Evolutionary conservation across 2,329 filamentous ascomycete species (phyloP), one percentile per base, ranked within the genome.

Genomic region (Sporothrix dimorphospora): DNA sequence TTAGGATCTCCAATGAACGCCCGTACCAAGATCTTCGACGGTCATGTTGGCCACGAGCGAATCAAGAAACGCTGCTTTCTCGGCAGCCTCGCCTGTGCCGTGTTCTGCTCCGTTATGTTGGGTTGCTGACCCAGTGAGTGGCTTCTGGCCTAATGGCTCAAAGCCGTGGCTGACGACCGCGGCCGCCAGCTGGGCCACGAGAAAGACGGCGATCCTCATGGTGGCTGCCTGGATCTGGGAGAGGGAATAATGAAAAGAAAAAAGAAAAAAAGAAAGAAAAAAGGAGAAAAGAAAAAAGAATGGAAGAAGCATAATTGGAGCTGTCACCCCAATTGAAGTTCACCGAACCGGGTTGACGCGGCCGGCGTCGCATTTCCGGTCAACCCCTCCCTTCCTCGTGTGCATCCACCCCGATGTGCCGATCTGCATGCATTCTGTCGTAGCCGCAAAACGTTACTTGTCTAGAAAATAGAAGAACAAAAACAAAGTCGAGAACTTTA

Each of bases 1-100:
- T n/a, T n/a, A n/a, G n/a, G n/a, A n/a, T n/a, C n/a, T n/a, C n/a
- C n/a, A n/a, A n/a, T n/a, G n/a, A n/a, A n/a, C n/a, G n/a, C n/a
- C n/a, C n/a, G n/a, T n/a, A 55, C 30, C 49, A 1, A 55, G 47
- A 42, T 69, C 30, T 1, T 69, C 47, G 34, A 69, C 4, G 3
- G 66, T 55, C 66, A 69, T 69, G n/a, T 69, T 55, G n/a, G 30
- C 45, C 6, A 55, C 9, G 14, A 69, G 34, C 11, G 66, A 27
- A 1, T 69, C 66, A 7, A 69, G 21, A 8, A 55, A 55, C 0
- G 16, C n/a, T n/a, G 1, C 12, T 9, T 55, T 55, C 1, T 55
- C 30, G 1, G 19, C n/a, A 5, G 9, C n/a, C 27, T 53, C 14
- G 11, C 21, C 65, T 4, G n/a, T 63, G 59, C 11, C 34, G 38